These are phyloP conservation scores for Gracilaria gracilis DNA, from an alignment of 23 red algal species.

Conservation along the genomic window DNA sequence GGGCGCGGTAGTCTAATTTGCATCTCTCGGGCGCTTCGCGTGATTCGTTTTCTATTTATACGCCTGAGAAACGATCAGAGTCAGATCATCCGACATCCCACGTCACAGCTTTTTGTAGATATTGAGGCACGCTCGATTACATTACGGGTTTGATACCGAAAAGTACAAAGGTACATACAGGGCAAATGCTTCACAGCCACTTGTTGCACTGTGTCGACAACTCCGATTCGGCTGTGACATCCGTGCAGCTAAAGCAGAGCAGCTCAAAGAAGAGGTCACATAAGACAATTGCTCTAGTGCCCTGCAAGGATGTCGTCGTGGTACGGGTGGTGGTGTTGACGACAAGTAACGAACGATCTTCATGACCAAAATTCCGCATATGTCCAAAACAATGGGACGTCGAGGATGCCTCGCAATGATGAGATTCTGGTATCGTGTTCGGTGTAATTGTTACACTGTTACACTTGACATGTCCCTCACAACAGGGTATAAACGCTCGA, in stretches of 20 bases:
- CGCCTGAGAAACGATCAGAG: background rate
- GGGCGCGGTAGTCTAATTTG: too few species aligned
- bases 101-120: slow-evolving; percentile 4
- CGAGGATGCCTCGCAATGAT: too few species aligned
- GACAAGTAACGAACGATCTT: background rate
- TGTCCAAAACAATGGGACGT: too few species aligned
- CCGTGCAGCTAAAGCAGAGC: background rate
- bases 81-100: background rate
- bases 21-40: background rate
- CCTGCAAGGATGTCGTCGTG: background rate
- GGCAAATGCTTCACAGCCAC: background rate
- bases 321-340: background rate
- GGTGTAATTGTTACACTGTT: background rate
- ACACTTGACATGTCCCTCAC: too few species aligned
- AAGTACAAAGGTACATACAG: background rate
- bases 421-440: background rate
- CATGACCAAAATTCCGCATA: background rate
- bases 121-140: background rate
- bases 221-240: slow-evolving; percentile 6
- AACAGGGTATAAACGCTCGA: too few species aligned
- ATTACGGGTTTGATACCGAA: background rate
- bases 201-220: background rate
- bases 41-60: background rate
- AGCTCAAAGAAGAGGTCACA: background rate
- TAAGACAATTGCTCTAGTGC: background rate